Conservation (phyloP, 805 yeast genomes). For the Candida odintsovae region DNA sequence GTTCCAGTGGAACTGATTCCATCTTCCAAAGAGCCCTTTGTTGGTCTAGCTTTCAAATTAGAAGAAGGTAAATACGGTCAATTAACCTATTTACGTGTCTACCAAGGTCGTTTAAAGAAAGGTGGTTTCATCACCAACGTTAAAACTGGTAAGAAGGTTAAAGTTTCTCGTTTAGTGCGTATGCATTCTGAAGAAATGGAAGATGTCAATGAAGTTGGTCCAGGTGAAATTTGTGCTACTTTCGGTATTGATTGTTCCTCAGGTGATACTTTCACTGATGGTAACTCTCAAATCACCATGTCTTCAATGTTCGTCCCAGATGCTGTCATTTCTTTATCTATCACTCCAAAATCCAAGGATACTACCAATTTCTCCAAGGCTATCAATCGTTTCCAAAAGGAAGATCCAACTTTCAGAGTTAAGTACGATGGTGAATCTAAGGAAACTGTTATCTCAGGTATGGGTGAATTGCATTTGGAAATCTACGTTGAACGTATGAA, state of each 20-base stretch:
- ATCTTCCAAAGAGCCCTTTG: conserved; percentile 70
- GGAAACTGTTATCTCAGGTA: conserved; percentile 92
- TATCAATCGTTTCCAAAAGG: conserved; percentile 94
- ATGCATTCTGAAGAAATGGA: conserved; percentile 99
- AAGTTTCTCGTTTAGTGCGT: conserved; percentile 89
- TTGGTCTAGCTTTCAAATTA: conserved; percentile 96
- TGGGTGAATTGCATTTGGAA: conserved; percentile 97
- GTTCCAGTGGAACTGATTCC: conserved; percentile 71
- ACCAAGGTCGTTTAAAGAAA: conserved; percentile 91
- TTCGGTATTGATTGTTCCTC: conserved; percentile 99
- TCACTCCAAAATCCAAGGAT: conserved; percentile 84
- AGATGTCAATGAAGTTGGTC: conserved; percentile 90
- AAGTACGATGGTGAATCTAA: conserved; percentile 85
- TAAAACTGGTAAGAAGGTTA: conserved; percentile 88
- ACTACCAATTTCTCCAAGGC: conserved; percentile 92
- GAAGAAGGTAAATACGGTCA: conserved; percentile 99
- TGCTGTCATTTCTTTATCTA: conserved; percentile 92
- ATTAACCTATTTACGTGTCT: conserved; percentile 92
- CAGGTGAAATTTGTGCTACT: conserved; percentile 99
- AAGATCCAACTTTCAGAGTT: conserved; percentile 97
- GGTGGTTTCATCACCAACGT: conserved; percentile 86
- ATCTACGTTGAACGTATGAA: conserved; percentile 97
- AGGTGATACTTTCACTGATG: conserved; percentile 95
- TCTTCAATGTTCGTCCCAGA: conserved; percentile 98
- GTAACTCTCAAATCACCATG: conserved; percentile 77